Evolutionary conservation across 192 early-diverging fungal genomes (phyloP).

Genomic region (Coemansia sp.): DNA sequence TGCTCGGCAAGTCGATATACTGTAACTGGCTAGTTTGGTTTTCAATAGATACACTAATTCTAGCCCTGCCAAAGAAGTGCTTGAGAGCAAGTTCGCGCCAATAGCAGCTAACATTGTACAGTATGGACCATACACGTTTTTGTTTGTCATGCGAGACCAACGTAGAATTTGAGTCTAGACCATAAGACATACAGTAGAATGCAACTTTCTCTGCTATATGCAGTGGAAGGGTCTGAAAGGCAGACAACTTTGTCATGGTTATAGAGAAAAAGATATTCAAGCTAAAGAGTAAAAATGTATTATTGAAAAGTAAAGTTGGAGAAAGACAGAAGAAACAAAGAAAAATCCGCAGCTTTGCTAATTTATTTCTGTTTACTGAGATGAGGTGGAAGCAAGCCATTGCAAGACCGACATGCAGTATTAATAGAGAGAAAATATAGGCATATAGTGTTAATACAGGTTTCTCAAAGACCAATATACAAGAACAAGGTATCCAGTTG

Average conservation of each 20-base stretch:
- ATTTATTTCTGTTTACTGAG: too few relatives aligned
- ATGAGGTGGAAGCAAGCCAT: too few relatives aligned
- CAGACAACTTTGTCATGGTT: neutral
- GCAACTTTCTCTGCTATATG: constrained; percentile 10
- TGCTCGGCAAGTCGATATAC: neutral
- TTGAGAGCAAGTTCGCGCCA: neutral
- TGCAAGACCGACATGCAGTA: too few relatives aligned
- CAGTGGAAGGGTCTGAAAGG: constrained; percentile 6
- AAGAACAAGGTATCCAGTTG: too few relatives aligned
- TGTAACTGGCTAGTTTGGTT: neutral
- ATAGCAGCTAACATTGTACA: neutral
- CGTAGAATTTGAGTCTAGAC: neutral
- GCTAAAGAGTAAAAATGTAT: too few relatives aligned
- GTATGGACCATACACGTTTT: neutral
- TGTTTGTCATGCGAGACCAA: neutral
- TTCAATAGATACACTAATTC: neutral
- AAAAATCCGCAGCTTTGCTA: too few relatives aligned
- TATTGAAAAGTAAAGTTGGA: too few relatives aligned
- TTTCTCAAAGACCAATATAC: too few relatives aligned
- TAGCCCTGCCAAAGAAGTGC: neutral
- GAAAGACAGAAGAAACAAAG: too few relatives aligned
- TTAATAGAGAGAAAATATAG: too few relatives aligned
- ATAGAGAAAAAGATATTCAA: too few relatives aligned
- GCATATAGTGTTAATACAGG: too few relatives aligned
- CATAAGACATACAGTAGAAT: neutral